phyloP scores from a whole-genome alignment of 1,284 basidiomycete species.

The Filobasidium uniguttulatum region DNA sequence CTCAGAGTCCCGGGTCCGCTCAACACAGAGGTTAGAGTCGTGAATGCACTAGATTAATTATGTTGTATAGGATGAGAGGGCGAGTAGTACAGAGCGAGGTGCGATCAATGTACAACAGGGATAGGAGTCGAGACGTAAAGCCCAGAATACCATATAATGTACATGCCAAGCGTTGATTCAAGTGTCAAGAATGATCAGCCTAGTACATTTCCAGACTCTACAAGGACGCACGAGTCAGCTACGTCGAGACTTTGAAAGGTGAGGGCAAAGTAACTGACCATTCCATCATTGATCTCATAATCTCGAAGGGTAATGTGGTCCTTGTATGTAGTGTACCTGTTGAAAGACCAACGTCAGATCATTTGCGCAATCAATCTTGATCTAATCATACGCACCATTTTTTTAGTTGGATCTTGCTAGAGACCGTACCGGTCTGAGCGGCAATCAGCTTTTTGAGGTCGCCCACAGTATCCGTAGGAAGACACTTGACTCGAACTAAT shows the following conservation, averaged over 20 bases:
- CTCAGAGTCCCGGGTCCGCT: slow-evolving; percentile 26
- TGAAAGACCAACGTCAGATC: slow-evolving; percentile 1
- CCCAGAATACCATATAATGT: too few species aligned
- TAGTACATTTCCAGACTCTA: slow-evolving; percentile 79
- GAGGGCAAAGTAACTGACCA: slow-evolving; percentile 38
- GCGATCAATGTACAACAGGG: too few species aligned
- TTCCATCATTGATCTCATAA: slow-evolving; percentile 88
- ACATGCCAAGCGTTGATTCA: too few species aligned
- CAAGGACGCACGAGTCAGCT: not conserved
- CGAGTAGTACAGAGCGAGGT: too few species aligned
- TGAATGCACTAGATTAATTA: too few species aligned
- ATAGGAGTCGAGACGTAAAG: too few species aligned
- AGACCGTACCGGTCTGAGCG: slow-evolving; percentile 83
- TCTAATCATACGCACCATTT: slow-evolving; percentile 58
- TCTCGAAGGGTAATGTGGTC: slow-evolving; percentile 87
- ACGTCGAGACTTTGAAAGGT: not conserved
- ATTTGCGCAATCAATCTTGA: not conserved
- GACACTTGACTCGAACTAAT: slow-evolving; percentile 79
- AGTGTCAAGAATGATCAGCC: too few species aligned
- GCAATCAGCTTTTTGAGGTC: slow-evolving; percentile 94
- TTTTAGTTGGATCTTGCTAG: slow-evolving; percentile 79
- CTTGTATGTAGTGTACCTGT: slow-evolving; percentile 81
- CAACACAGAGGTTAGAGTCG: too few species aligned
- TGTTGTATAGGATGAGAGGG: too few species aligned
- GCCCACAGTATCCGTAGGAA: slow-evolving; percentile 88